Evolutionary conservation across 345 rosid species (phyloP), one percentile per base, ranked within the genome.

Genomic region (Aethionema arabicum): DNA sequence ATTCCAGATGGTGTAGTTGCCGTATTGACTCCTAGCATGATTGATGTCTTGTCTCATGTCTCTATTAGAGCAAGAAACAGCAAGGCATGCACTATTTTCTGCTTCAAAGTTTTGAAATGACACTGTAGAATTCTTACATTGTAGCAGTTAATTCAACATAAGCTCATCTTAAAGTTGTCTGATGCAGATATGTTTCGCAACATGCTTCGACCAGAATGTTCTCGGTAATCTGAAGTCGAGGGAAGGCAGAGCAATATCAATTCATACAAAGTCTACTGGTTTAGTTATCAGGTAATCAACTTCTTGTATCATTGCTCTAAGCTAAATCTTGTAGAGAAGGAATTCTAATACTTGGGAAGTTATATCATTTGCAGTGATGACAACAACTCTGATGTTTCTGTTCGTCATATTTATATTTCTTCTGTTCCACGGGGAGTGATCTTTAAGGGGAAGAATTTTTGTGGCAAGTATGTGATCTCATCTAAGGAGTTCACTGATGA

Each of bases 51-150:
- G 56, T 92, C 98, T 51, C 98, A 89, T 80, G 95, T 92, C 67
- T 92, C 98, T 63, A 96, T 92, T 52, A 82, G 98, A 65, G 98
- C 98, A 75, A 87, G 97, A 83, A 92, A 87, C 74, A 48, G 93
- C 93, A 89, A 89, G 87, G 98, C 82, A 72, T 66, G 80, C 59
- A 63, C 38, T 44, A 58, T 48, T 42, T 1, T 44, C 27, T 68
- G 27, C 12, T 63, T 52, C 33, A 10, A 54, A 57, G 27, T 2
- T 21, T 21, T 15, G 3, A 16, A 60, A 41, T 27, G 0, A n/a
- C 10, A 8, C n/a, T 49, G 6, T n/a, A 38, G n/a, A 12, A 27
- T 5, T 14, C 15, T 41, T 55, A 46, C 47, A 42, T 35, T 56
- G 3, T 60, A 53, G 13, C 21, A 55, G 15, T 38, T 38, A 52